phyloP scores from a whole-genome alignment of 2,329 filamentous ascomycete species.

The Neoscytalidium dimidiatum region DNA sequence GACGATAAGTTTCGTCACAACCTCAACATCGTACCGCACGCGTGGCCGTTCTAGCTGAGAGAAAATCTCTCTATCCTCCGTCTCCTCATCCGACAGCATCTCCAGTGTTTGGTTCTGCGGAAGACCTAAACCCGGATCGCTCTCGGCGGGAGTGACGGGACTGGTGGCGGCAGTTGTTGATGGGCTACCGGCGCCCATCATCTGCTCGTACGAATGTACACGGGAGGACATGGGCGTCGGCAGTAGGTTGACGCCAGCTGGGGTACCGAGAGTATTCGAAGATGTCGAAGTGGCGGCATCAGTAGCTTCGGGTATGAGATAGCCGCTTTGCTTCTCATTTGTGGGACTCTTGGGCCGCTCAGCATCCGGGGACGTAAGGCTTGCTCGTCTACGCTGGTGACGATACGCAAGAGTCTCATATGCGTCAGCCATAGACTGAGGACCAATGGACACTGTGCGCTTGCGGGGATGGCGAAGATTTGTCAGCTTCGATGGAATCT shows the following conservation, averaged over 20 bases:
- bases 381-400: constrained; percentile 67
- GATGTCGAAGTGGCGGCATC: constrained; percentile 27
- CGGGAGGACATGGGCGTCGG: constrained; percentile 48
- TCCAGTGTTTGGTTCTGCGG: constrained; percentile 20
- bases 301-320: constrained; percentile 21
- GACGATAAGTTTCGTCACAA: constrained; percentile 93
- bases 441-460: constrained; percentile 84
- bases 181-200: constrained; percentile 66
- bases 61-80: constrained; percentile 69
- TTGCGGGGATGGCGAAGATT: constrained; percentile 80
- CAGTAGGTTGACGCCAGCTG: constrained; percentile 47
- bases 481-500: constrained; percentile 79
- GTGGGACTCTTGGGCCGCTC: constrained; percentile 31
- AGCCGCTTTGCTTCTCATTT: constrained; percentile 16
- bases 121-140: constrained; percentile 27
- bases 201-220: constrained; percentile 67
- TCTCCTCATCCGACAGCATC: constrained; percentile 30
- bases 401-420: constrained; percentile 94
- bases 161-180: constrained; percentile 34
- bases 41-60: constrained; percentile 79
- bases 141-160: constrained; percentile 15
- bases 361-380: constrained; percentile 48
- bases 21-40: constrained; percentile 96
- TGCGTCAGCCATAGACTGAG: constrained; percentile 93
- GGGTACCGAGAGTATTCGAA: constrained; percentile 31